phyloP scores from a whole-genome alignment of 805 yeast genomes.

The Starmerella vaccinii region DNA sequence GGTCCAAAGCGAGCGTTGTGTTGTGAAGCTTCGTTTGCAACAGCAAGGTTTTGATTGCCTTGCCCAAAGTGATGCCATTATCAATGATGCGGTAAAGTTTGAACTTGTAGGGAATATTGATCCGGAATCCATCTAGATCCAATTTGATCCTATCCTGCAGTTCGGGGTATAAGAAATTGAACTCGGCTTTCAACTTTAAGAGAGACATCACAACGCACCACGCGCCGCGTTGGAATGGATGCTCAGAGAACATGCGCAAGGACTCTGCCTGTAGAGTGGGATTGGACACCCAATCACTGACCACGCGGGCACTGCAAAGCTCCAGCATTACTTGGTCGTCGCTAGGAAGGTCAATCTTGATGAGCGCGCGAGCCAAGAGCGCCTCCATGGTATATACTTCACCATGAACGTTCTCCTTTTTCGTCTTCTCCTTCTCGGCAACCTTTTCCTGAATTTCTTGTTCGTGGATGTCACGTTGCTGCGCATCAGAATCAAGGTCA shows the following conservation, averaged over 20 bases:
- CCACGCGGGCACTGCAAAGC: conserved; percentile 26
- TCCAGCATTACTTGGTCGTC: conserved; percentile 42
- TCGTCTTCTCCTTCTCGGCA: background rate
- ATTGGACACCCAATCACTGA: conserved; percentile 24
- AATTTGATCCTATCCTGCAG: conserved; percentile 22
- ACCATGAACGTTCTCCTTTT: background rate
- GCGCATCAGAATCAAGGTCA: background rate
- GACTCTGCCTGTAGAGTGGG: conserved; percentile 32
- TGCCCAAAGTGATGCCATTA: conserved; percentile 55
- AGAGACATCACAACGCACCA: conserved; percentile 33
- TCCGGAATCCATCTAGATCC: conserved; percentile 29
- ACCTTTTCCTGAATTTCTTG: background rate
- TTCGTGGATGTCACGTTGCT: background rate
- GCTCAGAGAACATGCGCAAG: conserved; percentile 40
- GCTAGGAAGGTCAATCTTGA: conserved; percentile 39
- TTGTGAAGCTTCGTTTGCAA: conserved; percentile 27
- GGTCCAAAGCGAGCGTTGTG: conserved; percentile 23
- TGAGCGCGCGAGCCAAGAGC: conserved; percentile 19
- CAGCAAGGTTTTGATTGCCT: conserved; percentile 49
- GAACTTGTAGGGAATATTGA: conserved; percentile 58
- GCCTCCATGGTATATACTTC: conserved; percentile 6
- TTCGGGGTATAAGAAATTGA: conserved; percentile 9
- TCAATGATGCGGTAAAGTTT: conserved; percentile 72
- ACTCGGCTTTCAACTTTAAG: conserved; percentile 23
- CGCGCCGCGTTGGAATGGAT: conserved; percentile 36